Conservation (phyloP, 2,329 filamentous ascomycete genomes). For the Diaporthe aspalathi region DNA sequence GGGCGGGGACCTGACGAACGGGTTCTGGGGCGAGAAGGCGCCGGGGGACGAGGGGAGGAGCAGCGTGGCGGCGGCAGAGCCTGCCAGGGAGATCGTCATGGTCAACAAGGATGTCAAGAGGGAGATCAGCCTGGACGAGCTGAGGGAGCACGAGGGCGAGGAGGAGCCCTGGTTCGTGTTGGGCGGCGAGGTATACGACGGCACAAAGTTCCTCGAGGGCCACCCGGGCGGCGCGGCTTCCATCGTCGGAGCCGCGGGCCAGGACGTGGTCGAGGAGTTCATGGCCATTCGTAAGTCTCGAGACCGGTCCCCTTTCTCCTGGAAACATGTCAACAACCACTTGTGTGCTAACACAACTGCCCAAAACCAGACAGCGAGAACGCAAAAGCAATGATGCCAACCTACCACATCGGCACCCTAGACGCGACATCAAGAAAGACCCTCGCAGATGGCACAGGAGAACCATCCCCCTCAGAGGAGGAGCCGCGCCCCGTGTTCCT, state of each 20-base stretch:
- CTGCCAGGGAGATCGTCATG: slow-evolving; percentile 78
- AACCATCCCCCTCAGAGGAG: slow-evolving; percentile 37
- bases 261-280: slow-evolving; percentile 89
- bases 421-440: slow-evolving; percentile 66
- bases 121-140: slow-evolving; percentile 75
- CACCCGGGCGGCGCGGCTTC: slow-evolving; percentile 90
- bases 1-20: slow-evolving; percentile 83
- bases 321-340: neutral
- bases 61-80: slow-evolving; percentile 57
- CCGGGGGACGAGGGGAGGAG: slow-evolving; percentile 59
- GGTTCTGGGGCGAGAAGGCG: slow-evolving; percentile 83
- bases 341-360: slow-evolving; percentile 45
- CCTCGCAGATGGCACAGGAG: slow-evolving; percentile 59
- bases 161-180: slow-evolving; percentile 87
- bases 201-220: slow-evolving; percentile 80
- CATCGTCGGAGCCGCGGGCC: slow-evolving; percentile 83
- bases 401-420: slow-evolving; percentile 86
- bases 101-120: slow-evolving; percentile 74
- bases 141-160: slow-evolving; percentile 74
- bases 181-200: slow-evolving; percentile 89
- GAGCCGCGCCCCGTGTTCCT: slow-evolving; percentile 73
- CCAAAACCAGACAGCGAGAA: slow-evolving; percentile 83
- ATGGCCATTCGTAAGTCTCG: slow-evolving; percentile 82
- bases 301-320: neutral
- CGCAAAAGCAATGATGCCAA: slow-evolving; percentile 88